These are phyloP conservation scores for Trichoderma sp. DNA, from an alignment of 2,329 filamentous ascomycete species.

Conservation along the genomic window DNA sequence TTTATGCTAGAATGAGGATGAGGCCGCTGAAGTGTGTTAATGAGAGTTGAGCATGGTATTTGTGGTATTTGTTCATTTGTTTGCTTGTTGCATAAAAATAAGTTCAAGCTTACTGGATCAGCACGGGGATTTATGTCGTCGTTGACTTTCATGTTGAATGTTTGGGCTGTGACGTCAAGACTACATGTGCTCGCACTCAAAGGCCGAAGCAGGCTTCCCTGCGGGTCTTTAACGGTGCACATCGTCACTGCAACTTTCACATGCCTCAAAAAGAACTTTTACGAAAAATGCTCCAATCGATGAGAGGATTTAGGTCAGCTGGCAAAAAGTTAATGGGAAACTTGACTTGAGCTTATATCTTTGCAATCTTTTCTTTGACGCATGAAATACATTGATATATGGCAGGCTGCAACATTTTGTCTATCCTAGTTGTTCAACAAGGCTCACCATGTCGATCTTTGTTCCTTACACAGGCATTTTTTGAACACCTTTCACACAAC, in stretches of 20 bases:
- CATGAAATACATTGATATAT: neutral
- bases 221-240: neutral
- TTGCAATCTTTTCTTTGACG: neutral
- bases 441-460: neutral
- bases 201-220: slow-evolving; percentile 5
- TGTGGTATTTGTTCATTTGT: neutral
- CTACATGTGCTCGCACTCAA: neutral
- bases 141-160: neutral
- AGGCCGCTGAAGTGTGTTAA: neutral
- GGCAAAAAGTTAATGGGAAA: neutral
- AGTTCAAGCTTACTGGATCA: neutral
- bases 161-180: slow-evolving; percentile 11
- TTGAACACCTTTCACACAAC: neutral
- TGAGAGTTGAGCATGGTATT: neutral
- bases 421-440: neutral
- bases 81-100: neutral
- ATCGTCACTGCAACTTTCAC: slow-evolving; percentile 1
- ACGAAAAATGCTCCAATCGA: neutral
- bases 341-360: neutral
- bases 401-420: neutral
- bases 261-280: neutral
- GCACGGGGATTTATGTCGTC: neutral
- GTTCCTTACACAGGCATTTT: neutral
- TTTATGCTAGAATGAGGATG: neutral
- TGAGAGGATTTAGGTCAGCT: neutral